Base-by-base conservation (phyloP, 345 rosid genomes). In the Xanthoceras sorbifolium region DNA sequence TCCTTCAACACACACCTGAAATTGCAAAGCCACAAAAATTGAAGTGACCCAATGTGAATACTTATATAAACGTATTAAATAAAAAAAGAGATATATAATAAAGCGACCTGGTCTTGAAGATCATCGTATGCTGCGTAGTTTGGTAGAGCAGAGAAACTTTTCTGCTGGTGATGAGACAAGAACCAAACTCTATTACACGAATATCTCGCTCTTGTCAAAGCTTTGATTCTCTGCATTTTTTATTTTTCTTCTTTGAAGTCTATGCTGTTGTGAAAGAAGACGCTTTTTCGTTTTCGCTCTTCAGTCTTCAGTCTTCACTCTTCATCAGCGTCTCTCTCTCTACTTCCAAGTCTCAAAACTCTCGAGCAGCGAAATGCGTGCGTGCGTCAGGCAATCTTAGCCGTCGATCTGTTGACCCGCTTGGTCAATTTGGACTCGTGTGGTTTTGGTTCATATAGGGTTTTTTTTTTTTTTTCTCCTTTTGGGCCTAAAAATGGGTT, bases 1-100 rank as follows among this genome's bases (percentile, higher is more conserved):
- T 68, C 99, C 99, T 87, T 92, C 90, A 76, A 96, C 98, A 54
- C 86, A 75, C 72, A 93, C 98, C 96, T 93, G 81, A 71, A 77
- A 42, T 61, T 34, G 74, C 50, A 83, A 10, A 10, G 66, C 69
- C 64, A 22, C 22, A 20, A 64, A 42, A 64, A 46, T 40, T 70
- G 17, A 70, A 25, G 60, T 31, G 46, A 38, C 3, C 34, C 50
- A 11, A 15, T 17, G 28, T 52, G 29, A 15, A 69, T 48, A 48
- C 36, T 18, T 17, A 48, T 3, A 64, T 8, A 72, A 50, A 26
- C 55, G 36, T 44, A 3, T 34, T 61, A 22, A 76, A 42, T 8
- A 66, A 72, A 69, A 52, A 57, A 5, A 67, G 42, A 67, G 18
- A 23, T 31, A 0, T 11, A 57, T 26, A n/a, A 5, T 28, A 57